Evolutionary conservation across 1,139 yeast species (phyloP), one percentile per base, ranked within the genome.

Genomic region (Lodderomyces orthopsilosis): DNA sequence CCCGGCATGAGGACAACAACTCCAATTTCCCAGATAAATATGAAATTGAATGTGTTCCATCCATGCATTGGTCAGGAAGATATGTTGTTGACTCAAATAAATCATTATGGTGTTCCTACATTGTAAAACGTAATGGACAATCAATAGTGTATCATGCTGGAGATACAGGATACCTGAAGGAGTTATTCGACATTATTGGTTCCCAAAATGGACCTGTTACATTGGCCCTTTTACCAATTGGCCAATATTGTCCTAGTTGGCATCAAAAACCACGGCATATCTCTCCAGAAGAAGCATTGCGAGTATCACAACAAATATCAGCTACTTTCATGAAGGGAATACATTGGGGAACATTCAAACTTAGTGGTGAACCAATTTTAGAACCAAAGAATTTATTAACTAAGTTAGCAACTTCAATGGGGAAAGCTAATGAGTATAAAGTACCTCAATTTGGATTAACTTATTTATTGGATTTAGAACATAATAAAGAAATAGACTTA

Each of bases 41-140:
- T 68, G 91, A 87, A 52, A 69, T 91, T 26, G 90, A 88, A 1
- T 88, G 97, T 62, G 78, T 94, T 0, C 98, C 98, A 0, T 89
- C 97, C 0, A 91, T 91, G 97, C 98, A 91, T 63, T 91, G 98
- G 98, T 86, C 95, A 1, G 98, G 97, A 0, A 65, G 96, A 36
- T 77, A 78, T 38, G 63, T 91, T 23, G 58, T 83, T 22, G 98
- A 91, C 59, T 78, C 95, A 1, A 91, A 91, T 61, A 68, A 71
- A 27, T 79, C 95, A 0, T 65, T 91, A 40, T 91, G 98, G 98
- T 86, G 95, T 52, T 88, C 96, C 0, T 91, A 83, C 56, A 59
- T 91, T 49, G 61, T 91, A 9, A 68, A 80, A 42, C 76, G 80
- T 45, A 77, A 86, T 51, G 84, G 82, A 0, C 71, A 78, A 53